These are phyloP conservation scores for Musa troglodytarum DNA, from an alignment of 176 grass and related monocot species.

Conservation along the genomic window DNA sequence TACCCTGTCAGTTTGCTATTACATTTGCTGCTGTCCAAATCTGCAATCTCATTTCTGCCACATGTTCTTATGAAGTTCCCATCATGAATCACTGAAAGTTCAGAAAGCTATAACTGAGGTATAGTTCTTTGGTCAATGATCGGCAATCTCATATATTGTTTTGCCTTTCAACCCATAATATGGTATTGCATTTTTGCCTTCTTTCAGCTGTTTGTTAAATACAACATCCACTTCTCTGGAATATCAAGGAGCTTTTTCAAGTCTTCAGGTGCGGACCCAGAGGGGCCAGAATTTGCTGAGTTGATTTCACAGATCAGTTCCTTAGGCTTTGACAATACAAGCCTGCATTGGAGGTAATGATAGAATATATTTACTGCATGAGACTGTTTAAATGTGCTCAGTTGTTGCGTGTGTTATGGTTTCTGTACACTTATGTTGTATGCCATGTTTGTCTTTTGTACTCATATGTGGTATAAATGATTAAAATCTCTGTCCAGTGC, in stretches of 20 bases:
- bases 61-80: constrained; percentile 52
- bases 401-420: not conserved
- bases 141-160: constrained; percentile 4
- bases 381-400: not conserved
- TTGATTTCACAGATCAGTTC: constrained; percentile 81
- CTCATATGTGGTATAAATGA: too few relatives aligned
- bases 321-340: constrained; percentile 65
- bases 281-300: constrained; percentile 47
- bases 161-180: constrained; percentile 13
- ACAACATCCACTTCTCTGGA: constrained; percentile 90
- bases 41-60: constrained; percentile 8
- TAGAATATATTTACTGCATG: constrained; percentile 8
- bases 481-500: too few relatives aligned
- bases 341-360: constrained; percentile 79
- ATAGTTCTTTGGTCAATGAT: constrained; percentile 15
- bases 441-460: too few relatives aligned
- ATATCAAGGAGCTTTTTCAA: constrained; percentile 86
- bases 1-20: not conserved
- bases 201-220: constrained; percentile 85
- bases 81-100: constrained; percentile 83
- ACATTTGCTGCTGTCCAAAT: not conserved
- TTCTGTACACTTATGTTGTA: too few relatives aligned
- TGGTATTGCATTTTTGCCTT: constrained; percentile 6
- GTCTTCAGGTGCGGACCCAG: constrained; percentile 33
- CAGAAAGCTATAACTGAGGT: constrained; percentile 96